Conservation (phyloP, 208 protist species). For the Porcisia deanei region DNA sequence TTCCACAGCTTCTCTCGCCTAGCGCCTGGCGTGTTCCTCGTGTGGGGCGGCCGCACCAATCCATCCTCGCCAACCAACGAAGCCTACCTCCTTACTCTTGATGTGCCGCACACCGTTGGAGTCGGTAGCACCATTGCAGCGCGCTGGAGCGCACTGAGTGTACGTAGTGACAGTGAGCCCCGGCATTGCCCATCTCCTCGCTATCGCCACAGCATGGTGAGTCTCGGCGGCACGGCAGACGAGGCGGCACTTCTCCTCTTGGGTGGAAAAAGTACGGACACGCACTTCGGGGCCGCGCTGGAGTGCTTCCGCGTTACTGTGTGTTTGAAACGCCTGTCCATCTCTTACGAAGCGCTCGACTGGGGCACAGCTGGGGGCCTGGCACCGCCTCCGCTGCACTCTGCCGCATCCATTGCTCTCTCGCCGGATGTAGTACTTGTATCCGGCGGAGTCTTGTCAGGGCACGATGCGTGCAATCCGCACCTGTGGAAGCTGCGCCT, state of each 20-base stretch:
- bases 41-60: conserved; percentile 85
- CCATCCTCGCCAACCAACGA: conserved; percentile 43
- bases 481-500: conserved; percentile 25
- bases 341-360: conserved; percentile 17
- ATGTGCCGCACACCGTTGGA: conserved; percentile 30
- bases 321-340: background rate
- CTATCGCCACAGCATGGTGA: conserved; percentile 28
- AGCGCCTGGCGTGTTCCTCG: conserved; percentile 48
- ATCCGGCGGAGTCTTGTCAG: conserved; percentile 12
- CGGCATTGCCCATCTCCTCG: conserved; percentile 4
- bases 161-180: background rate
- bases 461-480: conserved; percentile 15
- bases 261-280: conserved; percentile 44
- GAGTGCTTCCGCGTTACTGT: conserved; percentile 26
- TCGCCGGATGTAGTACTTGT: conserved; percentile 21
- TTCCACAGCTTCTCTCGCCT: conserved; percentile 79
- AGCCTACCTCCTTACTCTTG: conserved; percentile 53
- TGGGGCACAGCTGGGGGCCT: background rate
- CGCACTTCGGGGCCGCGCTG: background rate
- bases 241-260: conserved; percentile 50
- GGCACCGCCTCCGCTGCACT: conserved; percentile 48
- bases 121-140: conserved; percentile 19
- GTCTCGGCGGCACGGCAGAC: conserved; percentile 1
- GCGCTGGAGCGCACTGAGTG: conserved; percentile 23
- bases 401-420: conserved; percentile 37